Base-by-base conservation (phyloP, 345 rosid species). In the Eucalyptus pauciflora region DNA sequence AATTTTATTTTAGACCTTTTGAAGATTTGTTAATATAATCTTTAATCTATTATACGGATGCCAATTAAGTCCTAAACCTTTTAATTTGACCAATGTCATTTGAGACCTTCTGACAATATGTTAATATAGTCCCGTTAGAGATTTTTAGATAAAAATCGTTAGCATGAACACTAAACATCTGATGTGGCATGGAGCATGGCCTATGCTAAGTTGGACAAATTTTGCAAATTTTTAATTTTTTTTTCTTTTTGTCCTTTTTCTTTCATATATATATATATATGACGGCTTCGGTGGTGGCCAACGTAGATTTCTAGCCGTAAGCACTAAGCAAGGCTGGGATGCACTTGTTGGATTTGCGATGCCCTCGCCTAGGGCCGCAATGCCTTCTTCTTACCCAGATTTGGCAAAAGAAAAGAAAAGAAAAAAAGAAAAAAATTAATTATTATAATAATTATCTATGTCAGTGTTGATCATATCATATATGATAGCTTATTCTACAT, bases 91-190 rank as follows among this genome's bases (percentile, higher is more conserved):
- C 6, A n/a, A 64, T 64, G 4, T 64, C 10, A 8, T 64, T 16
- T 8, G 17, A 67, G 10, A 31, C 3, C 2, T 67, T 8, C 1
- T 67, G 11, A 31, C 41, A 33, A 67, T 67, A 31, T 31, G 6
- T 16, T n/a, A 31, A 31, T 31, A 8, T 67, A 67, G 6, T 67
- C 3, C 0, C 15, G 17, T 7, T 6, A 3, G 41, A 1, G 1
- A 67, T n/a, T 67, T 14, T 67, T 15, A 22, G 6, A 17, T 4
- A n/a, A 67, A n/a, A 31, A 31, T 67, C 3, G 0, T 16, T 31
- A 7, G 17, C 37, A 13, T 29, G 16, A 11, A 27, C 11, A 7
- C 69, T 27, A 27, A 18, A 52, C 58, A 24, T 56, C 0, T 24
- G 1, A 56, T 56, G 62, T 27, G 31, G 31, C 69, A 60, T 2